Conservation (phyloP, 352 stramenopile genomes). For the Phytophthora pluvialis region DNA sequence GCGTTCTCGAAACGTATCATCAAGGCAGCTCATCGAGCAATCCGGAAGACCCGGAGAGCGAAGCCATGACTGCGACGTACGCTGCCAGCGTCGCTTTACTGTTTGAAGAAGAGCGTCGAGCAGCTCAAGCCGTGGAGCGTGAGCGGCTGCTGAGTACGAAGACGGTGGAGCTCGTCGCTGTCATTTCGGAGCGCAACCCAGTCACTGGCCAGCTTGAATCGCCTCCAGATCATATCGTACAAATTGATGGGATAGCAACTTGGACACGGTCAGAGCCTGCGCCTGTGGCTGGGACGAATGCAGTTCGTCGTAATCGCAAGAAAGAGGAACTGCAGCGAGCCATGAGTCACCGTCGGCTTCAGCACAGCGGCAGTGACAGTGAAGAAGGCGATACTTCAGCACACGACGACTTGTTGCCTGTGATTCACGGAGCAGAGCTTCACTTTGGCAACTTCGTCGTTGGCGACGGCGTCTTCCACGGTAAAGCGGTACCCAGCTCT, state of each 20-base stretch:
- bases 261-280: not conserved
- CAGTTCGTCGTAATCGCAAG: slow-evolving; percentile 36
- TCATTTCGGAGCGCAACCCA: slow-evolving; percentile 46
- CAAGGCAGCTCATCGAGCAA: slow-evolving; percentile 36
- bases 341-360: slow-evolving; percentile 25
- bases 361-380: slow-evolving; percentile 13
- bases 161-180: slow-evolving; percentile 12
- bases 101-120: slow-evolving; percentile 55
- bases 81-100: slow-evolving; percentile 48
- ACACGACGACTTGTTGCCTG: slow-evolving; percentile 20
- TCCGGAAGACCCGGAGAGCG: slow-evolving; percentile 37
- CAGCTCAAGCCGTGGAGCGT: slow-evolving; percentile 18
- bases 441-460: slow-evolving; percentile 52
- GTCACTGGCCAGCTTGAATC: slow-evolving; percentile 45
- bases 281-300: not conserved
- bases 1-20: slow-evolving; percentile 56
- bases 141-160: slow-evolving; percentile 5
- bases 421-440: slow-evolving; percentile 34
- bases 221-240: slow-evolving; percentile 48
- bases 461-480: not conserved
- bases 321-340: slow-evolving; percentile 40
- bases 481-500: no score
- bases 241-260: slow-evolving; percentile 10
- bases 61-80: slow-evolving; percentile 60
- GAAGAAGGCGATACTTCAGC: slow-evolving; percentile 4